Conservation (phyloP, 306 rosid genomes). For the Vigna radiata region DNA sequence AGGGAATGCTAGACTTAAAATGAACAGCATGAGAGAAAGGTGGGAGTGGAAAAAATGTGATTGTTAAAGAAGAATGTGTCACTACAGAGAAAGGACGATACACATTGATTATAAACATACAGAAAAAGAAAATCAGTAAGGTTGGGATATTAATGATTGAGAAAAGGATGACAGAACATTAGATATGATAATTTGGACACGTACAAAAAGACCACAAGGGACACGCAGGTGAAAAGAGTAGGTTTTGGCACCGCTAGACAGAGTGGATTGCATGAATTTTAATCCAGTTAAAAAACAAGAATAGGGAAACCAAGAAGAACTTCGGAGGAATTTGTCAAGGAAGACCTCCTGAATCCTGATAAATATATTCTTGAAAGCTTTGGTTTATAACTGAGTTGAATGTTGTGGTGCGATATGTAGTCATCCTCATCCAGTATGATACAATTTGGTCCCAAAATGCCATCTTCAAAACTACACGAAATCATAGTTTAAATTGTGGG, state of each 20-base stretch:
- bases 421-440: too few species aligned
- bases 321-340: too few species aligned
- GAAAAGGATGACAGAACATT: not conserved
- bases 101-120: not conserved
- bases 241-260: too few species aligned
- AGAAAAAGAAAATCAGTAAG: not conserved
- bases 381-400: too few species aligned
- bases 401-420: too few species aligned
- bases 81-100: not conserved
- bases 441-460: not conserved
- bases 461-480: not conserved
- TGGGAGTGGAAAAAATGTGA: not conserved
- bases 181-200: not conserved
- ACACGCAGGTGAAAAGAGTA: not conserved
- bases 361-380: too few species aligned
- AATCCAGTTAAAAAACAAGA: too few species aligned
- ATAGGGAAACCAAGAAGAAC: too few species aligned
- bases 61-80: not conserved
- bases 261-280: too few species aligned
- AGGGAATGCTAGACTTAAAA: not conserved
- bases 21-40: not conserved
- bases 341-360: too few species aligned
- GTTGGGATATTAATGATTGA: not conserved
- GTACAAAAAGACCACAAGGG: not conserved
- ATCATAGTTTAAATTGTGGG: too few species aligned